Base-by-base conservation (phyloP, 352 stramenopile species). In the Phytophthora syringae region DNA sequence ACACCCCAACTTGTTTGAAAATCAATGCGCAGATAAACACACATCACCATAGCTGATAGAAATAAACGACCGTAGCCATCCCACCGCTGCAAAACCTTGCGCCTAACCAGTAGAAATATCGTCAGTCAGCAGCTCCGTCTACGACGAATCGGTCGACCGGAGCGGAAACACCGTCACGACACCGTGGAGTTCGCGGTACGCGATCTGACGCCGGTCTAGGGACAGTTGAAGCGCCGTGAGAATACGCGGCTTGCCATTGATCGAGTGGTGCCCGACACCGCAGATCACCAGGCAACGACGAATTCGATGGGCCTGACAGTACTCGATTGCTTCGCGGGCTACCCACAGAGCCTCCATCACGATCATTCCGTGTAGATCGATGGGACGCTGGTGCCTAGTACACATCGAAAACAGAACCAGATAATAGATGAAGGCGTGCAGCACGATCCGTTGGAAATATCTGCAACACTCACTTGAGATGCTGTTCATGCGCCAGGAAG, bases 321-420 rank as follows among this genome's bases (percentile, higher is more conserved):
- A 83, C 24, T 80, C 77, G 43, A 92, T 81, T 7, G 80, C 70
- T 52, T 90, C 80, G 27, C 77, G 72, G 21, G 72, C 66, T 10
- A 92, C 71, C 58, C 81, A 83, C 7, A 90, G 64, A 32, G 81
- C 71, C 54, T 92, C 78, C 67, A 90, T 79, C 27, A 92, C 81
- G 34, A 84, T 87, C 60, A 90, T 74, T 1, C 81, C 79, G 50
- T 90, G 84, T 24, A 92, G 40, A 65, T 92, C 83, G 15, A 92
- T 67, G 15, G 84, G 72, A 22, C 77, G 77, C 37, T 77, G 62
- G 39, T 74, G 70, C 18, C 78, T 87, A 50, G 36, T 16, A 20
- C 52, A 69, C 21, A 62, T 66, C 39, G 45, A 32, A 66, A 62
- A 52, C 39, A 52, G 21, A 67, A 68, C 18, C 52, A 60, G 15